These are phyloP conservation scores for Pyrenophora seminiperda DNA, from an alignment of 2,329 filamentous ascomycete species.

Conservation along the genomic window DNA sequence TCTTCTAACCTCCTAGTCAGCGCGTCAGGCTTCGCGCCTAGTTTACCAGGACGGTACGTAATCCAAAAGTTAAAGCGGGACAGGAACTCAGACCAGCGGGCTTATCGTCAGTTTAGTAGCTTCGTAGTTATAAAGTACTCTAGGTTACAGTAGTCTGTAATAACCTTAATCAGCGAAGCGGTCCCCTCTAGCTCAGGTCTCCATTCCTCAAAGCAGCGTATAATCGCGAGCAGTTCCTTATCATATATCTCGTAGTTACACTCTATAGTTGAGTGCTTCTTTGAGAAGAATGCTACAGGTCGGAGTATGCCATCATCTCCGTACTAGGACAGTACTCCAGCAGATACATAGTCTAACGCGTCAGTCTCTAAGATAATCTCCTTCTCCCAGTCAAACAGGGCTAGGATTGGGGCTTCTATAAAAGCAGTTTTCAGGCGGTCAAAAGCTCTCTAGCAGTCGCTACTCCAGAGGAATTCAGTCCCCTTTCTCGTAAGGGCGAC, in stretches of 20 bases:
- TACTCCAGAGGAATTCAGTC: too few relatives aligned
- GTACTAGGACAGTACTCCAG: slow-evolving; percentile 13
- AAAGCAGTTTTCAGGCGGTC: neutral
- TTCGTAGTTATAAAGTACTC: slow-evolving; percentile 36
- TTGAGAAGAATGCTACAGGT: slow-evolving; percentile 30
- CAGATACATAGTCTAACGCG: slow-evolving; percentile 9
- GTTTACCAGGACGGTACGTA: neutral
- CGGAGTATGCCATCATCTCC: slow-evolving; percentile 5
- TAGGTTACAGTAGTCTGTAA: slow-evolving; percentile 39
- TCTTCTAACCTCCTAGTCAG: neutral
- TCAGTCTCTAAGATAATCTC: slow-evolving; percentile 1
- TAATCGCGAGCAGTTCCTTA: slow-evolving; percentile 46
- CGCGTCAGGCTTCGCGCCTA: neutral
- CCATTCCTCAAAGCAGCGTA: slow-evolving; percentile 35
- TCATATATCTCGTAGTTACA: slow-evolving; percentile 46
- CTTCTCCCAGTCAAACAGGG: neutral
- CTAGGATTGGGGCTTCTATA: neutral
- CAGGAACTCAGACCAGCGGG: slow-evolving; percentile 21
- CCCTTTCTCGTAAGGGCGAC: neutral
- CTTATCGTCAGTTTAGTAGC: slow-evolving; percentile 31
- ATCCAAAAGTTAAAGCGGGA: slow-evolving; percentile 4
- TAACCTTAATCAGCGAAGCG: slow-evolving; percentile 29
- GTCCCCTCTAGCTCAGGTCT: slow-evolving; percentile 2
- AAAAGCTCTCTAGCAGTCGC: neutral
- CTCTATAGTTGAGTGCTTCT: slow-evolving; percentile 28